Conservation (phyloP, 495 filamentous ascomycete species). For the Tirmania nivea region DNA sequence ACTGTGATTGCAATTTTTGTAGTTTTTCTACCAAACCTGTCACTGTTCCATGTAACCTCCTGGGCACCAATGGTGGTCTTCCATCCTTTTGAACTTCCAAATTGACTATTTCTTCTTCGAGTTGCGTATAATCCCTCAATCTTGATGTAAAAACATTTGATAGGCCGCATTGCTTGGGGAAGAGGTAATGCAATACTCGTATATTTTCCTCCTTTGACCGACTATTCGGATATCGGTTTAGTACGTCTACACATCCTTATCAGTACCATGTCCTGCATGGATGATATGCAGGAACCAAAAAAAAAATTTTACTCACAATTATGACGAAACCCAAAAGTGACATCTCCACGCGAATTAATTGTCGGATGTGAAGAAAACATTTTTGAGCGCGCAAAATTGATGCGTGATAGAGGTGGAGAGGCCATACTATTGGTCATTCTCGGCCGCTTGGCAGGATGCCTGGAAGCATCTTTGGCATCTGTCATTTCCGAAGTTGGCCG, state of each 20-base stretch:
- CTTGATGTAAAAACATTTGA: conserved; percentile 73
- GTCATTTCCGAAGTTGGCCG: too few species aligned
- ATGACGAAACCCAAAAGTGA: conserved; percentile 53
- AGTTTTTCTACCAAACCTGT: conserved; percentile 41
- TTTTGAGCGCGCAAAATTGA: conserved; percentile 57
- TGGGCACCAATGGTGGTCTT: conserved; percentile 34
- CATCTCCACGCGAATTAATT: conserved; percentile 40
- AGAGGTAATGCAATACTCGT: conserved; percentile 77
- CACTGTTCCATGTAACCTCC: conserved; percentile 43
- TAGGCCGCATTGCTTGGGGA: conserved; percentile 72
- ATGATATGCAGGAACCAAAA: too few species aligned
- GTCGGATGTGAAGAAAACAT: conserved; percentile 67
- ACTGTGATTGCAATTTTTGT: conserved; percentile 47
- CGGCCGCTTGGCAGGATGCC: too few species aligned
- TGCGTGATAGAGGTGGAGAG: conserved; percentile 13
- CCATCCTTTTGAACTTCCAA: conserved; percentile 12
- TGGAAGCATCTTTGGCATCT: too few species aligned
- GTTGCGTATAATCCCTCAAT: conserved; percentile 56
- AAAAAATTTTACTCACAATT: conserved; percentile 42
- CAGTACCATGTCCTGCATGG: too few species aligned
- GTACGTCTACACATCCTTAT: conserved; percentile 38
- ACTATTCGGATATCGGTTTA: conserved; percentile 46
- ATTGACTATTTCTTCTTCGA: conserved; percentile 57
- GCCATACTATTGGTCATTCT: too few species aligned
- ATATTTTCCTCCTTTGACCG: conserved; percentile 28